Conservation (phyloP, 2,329 filamentous ascomycete genomes). For the Massarina eburnea region DNA sequence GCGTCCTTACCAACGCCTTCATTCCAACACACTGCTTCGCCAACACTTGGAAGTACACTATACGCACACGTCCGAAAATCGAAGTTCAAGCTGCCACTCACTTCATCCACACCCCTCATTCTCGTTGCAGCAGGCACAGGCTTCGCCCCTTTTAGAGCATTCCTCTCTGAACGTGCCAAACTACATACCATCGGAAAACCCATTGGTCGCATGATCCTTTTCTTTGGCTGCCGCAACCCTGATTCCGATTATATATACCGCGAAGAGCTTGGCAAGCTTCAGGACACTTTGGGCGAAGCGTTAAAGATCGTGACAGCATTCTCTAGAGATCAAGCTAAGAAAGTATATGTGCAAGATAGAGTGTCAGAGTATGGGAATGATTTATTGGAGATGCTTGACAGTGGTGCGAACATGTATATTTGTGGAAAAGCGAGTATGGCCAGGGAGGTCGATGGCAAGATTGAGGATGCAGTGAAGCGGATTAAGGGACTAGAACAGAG, state of each 20-base stretch:
- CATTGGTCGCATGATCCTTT: constrained; percentile 33
- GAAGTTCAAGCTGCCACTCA: constrained; percentile 51
- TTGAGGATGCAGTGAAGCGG: constrained; percentile 41
- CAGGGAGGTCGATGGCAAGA: constrained; percentile 44
- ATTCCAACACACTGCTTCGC: constrained; percentile 14
- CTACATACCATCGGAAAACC: constrained; percentile 31
- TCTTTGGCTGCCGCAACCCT: constrained; percentile 34
- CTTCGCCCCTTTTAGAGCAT: constrained; percentile 39
- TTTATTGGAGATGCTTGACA: constrained; percentile 39
- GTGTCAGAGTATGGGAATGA: constrained; percentile 31
- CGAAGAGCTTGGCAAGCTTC: constrained; percentile 25
- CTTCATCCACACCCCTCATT: constrained; percentile 50
- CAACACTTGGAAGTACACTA: constrained; percentile 26
- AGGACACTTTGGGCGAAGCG: constrained; percentile 22
- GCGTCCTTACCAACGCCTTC: constrained; percentile 15
- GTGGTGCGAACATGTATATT: constrained; percentile 46
- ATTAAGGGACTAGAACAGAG: constrained; percentile 43
- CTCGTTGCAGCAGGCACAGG: constrained; percentile 44
- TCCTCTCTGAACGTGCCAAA: constrained; percentile 38
- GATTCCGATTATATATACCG: constrained; percentile 38
- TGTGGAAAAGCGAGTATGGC: constrained; percentile 46
- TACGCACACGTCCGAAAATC: constrained; percentile 47
- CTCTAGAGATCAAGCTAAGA: constrained; percentile 18
- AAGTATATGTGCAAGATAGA: constrained; percentile 45
- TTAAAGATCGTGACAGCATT: constrained; percentile 30